Base-by-base conservation (phyloP, 2,329 filamentous ascomycete genomes). In the Dactylellina haptotyla region DNA sequence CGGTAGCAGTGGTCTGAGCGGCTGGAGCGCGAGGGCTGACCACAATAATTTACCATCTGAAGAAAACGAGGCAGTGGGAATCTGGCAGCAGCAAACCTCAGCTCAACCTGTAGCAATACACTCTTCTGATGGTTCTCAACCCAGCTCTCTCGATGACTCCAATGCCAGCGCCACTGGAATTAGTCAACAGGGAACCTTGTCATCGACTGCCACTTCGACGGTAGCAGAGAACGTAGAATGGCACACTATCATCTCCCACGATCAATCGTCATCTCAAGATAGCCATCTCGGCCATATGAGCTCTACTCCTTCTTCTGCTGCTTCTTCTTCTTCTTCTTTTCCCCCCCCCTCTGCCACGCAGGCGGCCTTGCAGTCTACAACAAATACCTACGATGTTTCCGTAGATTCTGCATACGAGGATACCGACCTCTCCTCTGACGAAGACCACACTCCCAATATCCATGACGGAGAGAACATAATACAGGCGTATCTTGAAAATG, bases 361-460 rank as follows among this genome's bases (percentile, higher is more conserved):
- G n/a, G n/a, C n/a, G n/a, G n/a, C n/a, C n/a, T n/a, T n/a, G n/a
- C n/a, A n/a, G n/a, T n/a, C n/a, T 18, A 8, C 46, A 10, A 30
- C 51, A 5, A 43, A 43, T 39, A 3, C 34, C 20, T 45, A 53
- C n/a, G 69, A 73, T 23, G 23, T 65, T 16, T 45, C 26, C 14
- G 62, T 66, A 25, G 69, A 62, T 14, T 73, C 69, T 4, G 30
- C 26, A n/a, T 73, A 54, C 28, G 69, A 73, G 10, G 41, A 50
- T 37, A 43, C 61, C 8, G 67, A 72, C 32, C 6, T 51, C 23
- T 56, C 61, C 4, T 66, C 61, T 6, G 61, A 73, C n/a, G 67
- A 72, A 34, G 58, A 71, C 14, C 41, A 43, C 18, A 9, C 34
- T 4, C 54, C 23, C 4, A 25, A 39, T 23, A 30, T 39, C 34